Percentiles rank a stretch among this genome's conserved stretches.
These are phyloP conservation scores for Metarhizium album DNA, from an alignment of 2,329 filamentous ascomycete species.

Conservation along the genomic window DNA sequence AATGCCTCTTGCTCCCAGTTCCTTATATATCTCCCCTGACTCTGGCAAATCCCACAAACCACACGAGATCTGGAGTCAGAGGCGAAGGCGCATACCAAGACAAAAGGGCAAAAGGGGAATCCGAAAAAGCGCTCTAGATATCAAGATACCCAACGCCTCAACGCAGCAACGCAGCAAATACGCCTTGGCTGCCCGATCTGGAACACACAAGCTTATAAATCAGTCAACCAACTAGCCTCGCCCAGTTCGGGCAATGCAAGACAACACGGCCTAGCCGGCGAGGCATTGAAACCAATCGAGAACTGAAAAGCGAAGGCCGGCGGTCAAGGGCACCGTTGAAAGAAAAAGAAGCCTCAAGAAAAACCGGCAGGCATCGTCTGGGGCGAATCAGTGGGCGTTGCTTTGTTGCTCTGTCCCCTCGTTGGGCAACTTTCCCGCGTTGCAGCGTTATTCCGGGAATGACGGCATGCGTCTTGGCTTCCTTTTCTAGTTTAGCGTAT, in stretches of 20 bases:
- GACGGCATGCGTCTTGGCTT: constrained; percentile 11
- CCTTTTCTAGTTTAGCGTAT: constrained; percentile 10
- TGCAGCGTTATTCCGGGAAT: no score
- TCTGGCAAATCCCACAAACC: no score
- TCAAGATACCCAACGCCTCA: not conserved
- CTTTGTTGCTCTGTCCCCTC: no score
- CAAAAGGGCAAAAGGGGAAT: not conserved
- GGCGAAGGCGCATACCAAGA: no score
- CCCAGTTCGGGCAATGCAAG: not conserved
- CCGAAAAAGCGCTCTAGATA: not conserved
- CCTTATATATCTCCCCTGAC: no score
- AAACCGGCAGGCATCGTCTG: not conserved
- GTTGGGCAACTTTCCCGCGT: not conserved
- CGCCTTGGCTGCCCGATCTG: constrained; percentile 6
- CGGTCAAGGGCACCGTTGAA: not conserved
- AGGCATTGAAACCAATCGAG: not conserved
- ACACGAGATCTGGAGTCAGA: no score
- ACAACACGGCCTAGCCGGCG: not conserved
- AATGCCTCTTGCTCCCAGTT: no score
- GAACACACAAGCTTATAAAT: constrained; percentile 1
- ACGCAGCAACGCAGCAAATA: not conserved
- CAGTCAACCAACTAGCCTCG: not conserved
- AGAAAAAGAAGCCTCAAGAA: not conserved
- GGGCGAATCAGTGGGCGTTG: no score
- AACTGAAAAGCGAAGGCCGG: not conserved